phyloP scores from a whole-genome alignment of 176 grass and related monocot genomes.

The Metroxylon sagu region DNA sequence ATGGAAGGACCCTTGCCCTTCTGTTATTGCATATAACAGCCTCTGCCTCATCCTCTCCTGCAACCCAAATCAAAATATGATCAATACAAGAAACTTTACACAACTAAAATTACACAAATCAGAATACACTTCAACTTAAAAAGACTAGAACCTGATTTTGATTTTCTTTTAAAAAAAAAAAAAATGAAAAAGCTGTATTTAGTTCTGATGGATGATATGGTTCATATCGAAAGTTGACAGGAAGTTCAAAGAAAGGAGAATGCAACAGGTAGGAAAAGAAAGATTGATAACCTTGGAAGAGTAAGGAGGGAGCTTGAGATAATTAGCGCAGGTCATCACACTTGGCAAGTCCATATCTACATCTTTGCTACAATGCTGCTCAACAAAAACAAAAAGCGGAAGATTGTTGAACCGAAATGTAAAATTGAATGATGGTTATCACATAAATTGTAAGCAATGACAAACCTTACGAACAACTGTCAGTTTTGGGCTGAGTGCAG shows the following conservation, averaged over 20 bases:
- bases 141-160: no score
- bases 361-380: conserved; percentile 63
- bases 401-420: not conserved
- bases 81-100: no score
- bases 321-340: conserved; percentile 98
- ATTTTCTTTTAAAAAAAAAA: no score
- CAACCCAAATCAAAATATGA: not conserved
- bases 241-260: no score
- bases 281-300: conserved; percentile 59
- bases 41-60: conserved; percentile 69
- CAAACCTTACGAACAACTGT: conserved; percentile 95
- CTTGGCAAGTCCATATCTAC: conserved; percentile 73
- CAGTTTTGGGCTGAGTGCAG: conserved; percentile 77
- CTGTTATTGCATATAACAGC: conserved; percentile 56
- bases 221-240: no score
- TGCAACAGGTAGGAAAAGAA: no score
- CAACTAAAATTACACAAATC: no score
- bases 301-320: conserved; percentile 93
- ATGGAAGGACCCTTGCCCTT: conserved; percentile 76
- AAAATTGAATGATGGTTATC: no score
- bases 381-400: conserved; percentile 22
- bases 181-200: no score
- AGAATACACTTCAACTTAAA: no score
- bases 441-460: not conserved
- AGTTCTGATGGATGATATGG: no score